Conservation (phyloP, 805 yeast genomes). For the Kodamaea kakaduensis region DNA sequence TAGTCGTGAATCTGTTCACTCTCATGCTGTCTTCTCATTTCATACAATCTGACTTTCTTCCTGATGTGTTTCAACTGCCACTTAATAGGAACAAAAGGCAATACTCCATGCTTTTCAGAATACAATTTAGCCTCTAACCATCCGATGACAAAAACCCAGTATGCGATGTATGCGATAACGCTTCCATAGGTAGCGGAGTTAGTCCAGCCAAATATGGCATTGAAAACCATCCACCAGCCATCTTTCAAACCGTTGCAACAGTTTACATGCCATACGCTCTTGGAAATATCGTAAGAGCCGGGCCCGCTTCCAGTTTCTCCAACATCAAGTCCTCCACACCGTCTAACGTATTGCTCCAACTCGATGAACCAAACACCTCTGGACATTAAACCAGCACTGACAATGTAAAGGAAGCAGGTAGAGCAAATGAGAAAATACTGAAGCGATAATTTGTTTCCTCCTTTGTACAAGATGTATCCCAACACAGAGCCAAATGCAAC, state of each 20-base stretch:
- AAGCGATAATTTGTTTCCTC: conserved; percentile 40
- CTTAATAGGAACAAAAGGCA: conserved; percentile 36
- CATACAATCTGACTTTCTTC: conserved; percentile 20
- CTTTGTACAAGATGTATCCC: conserved; percentile 35
- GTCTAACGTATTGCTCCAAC: conserved; percentile 33
- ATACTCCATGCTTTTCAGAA: conserved; percentile 36
- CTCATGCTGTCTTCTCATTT: conserved; percentile 10
- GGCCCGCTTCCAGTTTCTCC: conserved; percentile 45
- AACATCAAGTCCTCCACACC: conserved; percentile 40
- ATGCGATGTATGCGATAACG: conserved; percentile 32
- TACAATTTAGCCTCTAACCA: conserved; percentile 29
- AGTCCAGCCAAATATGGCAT: conserved; percentile 45
- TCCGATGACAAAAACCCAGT: conserved; percentile 33
- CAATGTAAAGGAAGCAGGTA: conserved; percentile 40
- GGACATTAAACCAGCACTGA: conserved; percentile 43
- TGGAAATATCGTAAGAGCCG: conserved; percentile 40
- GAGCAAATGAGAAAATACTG: conserved; percentile 38
- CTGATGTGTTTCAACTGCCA: conserved; percentile 38
- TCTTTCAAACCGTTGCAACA: conserved; percentile 44
- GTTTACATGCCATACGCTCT: conserved; percentile 44
- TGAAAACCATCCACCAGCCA: conserved; percentile 46
- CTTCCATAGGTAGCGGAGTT: conserved; percentile 45
- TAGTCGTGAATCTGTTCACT: too few relatives aligned
- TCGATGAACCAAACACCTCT: conserved; percentile 45
- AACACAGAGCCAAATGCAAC: conserved; percentile 28